Evolutionary conservation across 164 flowering plant species (phyloP), one percentile per base, ranked within the genome.

Genomic region (Kalanchoe fedtschenkoi): DNA sequence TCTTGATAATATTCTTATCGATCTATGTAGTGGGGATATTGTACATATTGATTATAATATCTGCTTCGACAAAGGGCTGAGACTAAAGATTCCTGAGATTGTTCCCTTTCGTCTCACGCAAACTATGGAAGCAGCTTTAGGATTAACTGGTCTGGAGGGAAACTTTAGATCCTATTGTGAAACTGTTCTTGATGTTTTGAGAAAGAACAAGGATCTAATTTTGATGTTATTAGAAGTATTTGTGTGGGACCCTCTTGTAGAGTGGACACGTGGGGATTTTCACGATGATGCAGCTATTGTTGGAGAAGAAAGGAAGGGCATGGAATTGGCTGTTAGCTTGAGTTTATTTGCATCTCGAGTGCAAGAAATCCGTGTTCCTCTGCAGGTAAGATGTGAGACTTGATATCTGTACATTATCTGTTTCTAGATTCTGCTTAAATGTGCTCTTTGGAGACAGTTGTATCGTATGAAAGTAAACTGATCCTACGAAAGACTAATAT

Each of bases 71-170:
- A 93, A 93, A 75, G 98, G 98, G 59, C 84, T 80, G 58, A 81
- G 96, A 67, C 70, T 93, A 65, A 93, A 93, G 72, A 75, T 93
- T 62, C 97, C 98, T 24, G 98, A 93, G 79, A 93, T 93, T 69
- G 98, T 93, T 59, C 98, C 98, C 26, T 93, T 93, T 68, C 97
- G 98, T 68, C 93, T 93, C 28, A 93, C 98, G 28, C 97, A 93
- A 75, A 88, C 77, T 62, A 78, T 93, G 66, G 98, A 93, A 81
- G 81, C 90, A 53, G 95, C 98, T 68, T 72, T 93, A 68, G 98
- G 98, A 34, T 72, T 89, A 71, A 93, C 97, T 56, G 98, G 98
- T 66, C 69, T 79, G 34, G 98, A 93, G 69, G 98, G 98, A 43
- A 76, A 72, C 70, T 93, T 90, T 68, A 83, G 96, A 71, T 78